Evolutionary conservation across 2,329 filamentous ascomycete species (phyloP).

Genomic region (Colletotrichum neosansevieriae): DNA sequence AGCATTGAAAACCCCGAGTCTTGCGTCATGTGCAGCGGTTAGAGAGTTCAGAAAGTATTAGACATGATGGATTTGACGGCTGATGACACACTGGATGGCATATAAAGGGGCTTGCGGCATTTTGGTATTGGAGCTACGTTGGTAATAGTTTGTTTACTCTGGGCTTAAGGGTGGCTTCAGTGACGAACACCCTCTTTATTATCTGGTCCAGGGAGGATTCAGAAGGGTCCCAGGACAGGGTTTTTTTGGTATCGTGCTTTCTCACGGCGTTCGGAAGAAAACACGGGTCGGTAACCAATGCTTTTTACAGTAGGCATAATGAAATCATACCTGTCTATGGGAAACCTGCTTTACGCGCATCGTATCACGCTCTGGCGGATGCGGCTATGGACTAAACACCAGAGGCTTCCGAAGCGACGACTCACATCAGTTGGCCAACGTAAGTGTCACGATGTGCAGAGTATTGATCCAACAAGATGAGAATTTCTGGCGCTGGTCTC

Average conservation of each 20-base stretch:
- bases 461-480: background rate
- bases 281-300: background rate
- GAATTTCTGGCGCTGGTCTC: no score
- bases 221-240: background rate
- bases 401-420: constrained; percentile 4
- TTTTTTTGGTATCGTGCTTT: background rate
- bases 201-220: background rate
- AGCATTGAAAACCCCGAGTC: constrained; percentile 97
- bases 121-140: constrained; percentile 12
- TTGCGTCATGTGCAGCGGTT: constrained; percentile 98
- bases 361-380: background rate
- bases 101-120: constrained; percentile 33
- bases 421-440: background rate
- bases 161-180: constrained; percentile 33
- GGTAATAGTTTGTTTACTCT: constrained; percentile 29
- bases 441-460: background rate
- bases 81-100: constrained; percentile 41
- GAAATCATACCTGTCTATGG: background rate
- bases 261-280: constrained; percentile 8
- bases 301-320: constrained; percentile 5
- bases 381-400: background rate
- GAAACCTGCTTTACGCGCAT: background rate
- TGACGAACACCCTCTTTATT: constrained; percentile 25
- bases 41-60: constrained; percentile 46
- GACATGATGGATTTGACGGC: constrained; percentile 34